Evolutionary conservation across 2,329 filamentous ascomycete species (phyloP), one percentile per base, ranked within the genome.

Genomic region (Pseudocercospora musae): DNA sequence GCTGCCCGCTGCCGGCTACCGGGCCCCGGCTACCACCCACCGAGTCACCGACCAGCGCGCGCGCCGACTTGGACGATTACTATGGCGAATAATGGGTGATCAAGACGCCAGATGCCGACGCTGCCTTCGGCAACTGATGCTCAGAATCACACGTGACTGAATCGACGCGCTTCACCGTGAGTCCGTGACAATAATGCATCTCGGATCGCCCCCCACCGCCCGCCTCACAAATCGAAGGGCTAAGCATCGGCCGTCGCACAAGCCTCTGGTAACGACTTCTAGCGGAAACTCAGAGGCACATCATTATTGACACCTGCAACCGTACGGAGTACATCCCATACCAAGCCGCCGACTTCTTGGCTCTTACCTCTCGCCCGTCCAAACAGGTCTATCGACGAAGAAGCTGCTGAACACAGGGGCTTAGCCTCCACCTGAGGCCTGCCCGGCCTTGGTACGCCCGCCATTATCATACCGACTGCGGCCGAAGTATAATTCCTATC

Each of bases 381-480:
- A 56, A 40, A 40, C 50, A 62, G 55, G 55, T 49, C 59, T 54
- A 40, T 50, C 59, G 15, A 42, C 21, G 20, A 31, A 29, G 11
- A 18, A 29, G 23, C 4, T 52, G 49, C 15, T 27, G 23, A 13
- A 33, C 52, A 40, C 48, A 33, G 42, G 42, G 40, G 25, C 15
- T 33, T 9, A 23, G 52, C 52, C 52, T 54, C 52, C 1, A 33
- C 18, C 40, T 29, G 21, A 25, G 27, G 13, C 21, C 20, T 3
- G 20, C n/a, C 29, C 40, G 21, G 21, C 52, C 52, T 54, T 15
- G 20, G 52, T 37, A 40, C 52, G 52, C 52, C 75, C 4, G 84
- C 62, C 70, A 80, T 83, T 42, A 85, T 81, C 1, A 83, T 75
- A 0, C 83, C 84, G 29, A 85, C 80, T 0, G 84, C 84, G 0